A percentile compares a stretch with the other conserved stretches of the same genome.
Conservation (phyloP, 768 basidiomycete species). For the Lentinula raphanica region DNA sequence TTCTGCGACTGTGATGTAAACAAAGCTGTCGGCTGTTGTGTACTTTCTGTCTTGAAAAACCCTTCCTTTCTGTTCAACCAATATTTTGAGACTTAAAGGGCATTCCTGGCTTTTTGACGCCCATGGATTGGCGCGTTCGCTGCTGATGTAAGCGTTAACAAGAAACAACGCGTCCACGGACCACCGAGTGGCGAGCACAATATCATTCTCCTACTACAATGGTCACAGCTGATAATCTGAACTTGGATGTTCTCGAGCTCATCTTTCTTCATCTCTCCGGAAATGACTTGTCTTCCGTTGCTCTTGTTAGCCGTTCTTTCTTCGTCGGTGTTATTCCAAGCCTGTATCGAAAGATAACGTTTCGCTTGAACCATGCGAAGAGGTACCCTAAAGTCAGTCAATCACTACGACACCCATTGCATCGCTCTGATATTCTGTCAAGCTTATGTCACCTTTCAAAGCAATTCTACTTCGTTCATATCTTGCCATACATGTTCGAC, state of each 20-base stretch:
- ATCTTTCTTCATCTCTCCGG: constrained; percentile 52
- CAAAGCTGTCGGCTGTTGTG: too few relatives aligned
- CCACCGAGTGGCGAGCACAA: too few relatives aligned
- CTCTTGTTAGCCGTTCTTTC: constrained; percentile 64
- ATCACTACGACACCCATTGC: background rate
- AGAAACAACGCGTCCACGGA: too few relatives aligned
- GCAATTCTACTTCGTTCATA: constrained; percentile 47
- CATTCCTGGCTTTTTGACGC: too few relatives aligned
- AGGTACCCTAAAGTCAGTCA: constrained; percentile 44
- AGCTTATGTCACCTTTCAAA: constrained; percentile 58
- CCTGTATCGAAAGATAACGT: constrained; percentile 55
- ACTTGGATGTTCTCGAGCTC: constrained; percentile 69
- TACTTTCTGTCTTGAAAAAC: too few relatives aligned
- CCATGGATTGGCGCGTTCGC: too few relatives aligned
- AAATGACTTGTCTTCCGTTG: constrained; percentile 53
- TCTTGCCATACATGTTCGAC: constrained; percentile 53
- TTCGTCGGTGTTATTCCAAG: constrained; percentile 57
- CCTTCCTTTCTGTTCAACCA: too few relatives aligned
- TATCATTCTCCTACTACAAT: constrained; percentile 29
- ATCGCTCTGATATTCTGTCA: background rate
- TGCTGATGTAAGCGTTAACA: background rate
- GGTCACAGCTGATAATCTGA: constrained; percentile 63
- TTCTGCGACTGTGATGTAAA: too few relatives aligned
- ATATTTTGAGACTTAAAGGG: too few relatives aligned
- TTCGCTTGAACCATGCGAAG: constrained; percentile 52